Base-by-base conservation (phyloP, 2,329 filamentous ascomycete genomes). In the Huntiella omanensis region DNA sequence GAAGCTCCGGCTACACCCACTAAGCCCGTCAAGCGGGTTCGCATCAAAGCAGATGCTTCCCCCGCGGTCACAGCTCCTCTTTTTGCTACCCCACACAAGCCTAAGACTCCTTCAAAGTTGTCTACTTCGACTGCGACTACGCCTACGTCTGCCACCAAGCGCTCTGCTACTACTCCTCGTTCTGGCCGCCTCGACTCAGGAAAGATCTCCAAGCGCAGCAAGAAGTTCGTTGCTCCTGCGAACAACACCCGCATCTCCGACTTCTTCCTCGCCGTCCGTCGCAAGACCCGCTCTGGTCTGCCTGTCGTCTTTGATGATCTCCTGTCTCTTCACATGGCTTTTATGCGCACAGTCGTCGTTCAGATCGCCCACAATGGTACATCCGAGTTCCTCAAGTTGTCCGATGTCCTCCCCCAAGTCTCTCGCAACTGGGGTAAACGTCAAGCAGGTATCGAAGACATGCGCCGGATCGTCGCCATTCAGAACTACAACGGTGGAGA, bases 371-470 rank as follows among this genome's bases (percentile, higher is more conserved):
- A 87, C 60, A 75, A 80, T 58, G 77, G 78, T 49, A 62, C 64
- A 28, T 64, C 68, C 40, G 66, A 72, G 0, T 77, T 82, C 0
- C 71, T 77, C 17, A 78, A 84, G 54, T 59, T 85, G 39, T 65
- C 68, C 33, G 63, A 67, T 28, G 65, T 86, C 33, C 67, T 71
- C 33, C 74, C 74, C 7, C 69, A 75, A 48, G 66, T 83, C 36
- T 73, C 79, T 10, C 70, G 75, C 52, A 65, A 77, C 34, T 87
- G 81, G 81, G 78, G 80, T 49, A 84, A 81, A 62, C 70, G 80
- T 32, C 68, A 68, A 48, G 78, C 85, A 12, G 71, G 67, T 0
- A 61, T 71, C 0, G 71, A 75, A 36, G 81, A 87, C 54, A 64
- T 86, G 41, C 74, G 75, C 51, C 68, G 73, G 50, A 72, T 78